Evolutionary conservation across 176 grass and related monocot species (phyloP).

Genomic region (Alloteropsis semialata): DNA sequence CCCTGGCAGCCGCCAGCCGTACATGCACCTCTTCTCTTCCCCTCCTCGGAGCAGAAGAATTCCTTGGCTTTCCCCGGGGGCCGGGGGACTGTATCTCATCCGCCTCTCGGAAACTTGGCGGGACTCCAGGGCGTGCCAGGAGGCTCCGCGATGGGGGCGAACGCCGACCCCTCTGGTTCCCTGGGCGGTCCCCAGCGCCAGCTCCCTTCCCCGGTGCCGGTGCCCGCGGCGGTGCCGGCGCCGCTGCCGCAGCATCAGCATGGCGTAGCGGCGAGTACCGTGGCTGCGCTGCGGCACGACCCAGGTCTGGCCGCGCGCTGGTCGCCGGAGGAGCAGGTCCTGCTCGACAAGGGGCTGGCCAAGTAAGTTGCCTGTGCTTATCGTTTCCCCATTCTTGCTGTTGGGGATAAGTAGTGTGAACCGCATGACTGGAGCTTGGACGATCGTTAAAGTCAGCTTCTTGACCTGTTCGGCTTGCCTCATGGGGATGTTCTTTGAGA

Average conservation of each 20-base stretch:
- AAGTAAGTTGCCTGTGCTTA: constrained; percentile 6
- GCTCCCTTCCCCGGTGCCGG: constrained; percentile 6
- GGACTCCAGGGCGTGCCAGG: neutral
- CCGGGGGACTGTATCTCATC: neutral
- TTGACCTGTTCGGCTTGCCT: neutral
- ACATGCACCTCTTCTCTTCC: neutral
- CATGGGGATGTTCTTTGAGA: neutral
- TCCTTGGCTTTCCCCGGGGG: neutral
- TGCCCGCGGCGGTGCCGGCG: neutral
- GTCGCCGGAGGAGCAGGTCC: constrained; percentile 40
- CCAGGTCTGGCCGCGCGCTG: constrained; percentile 39
- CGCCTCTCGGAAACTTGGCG: neutral
- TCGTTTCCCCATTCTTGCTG: neutral
- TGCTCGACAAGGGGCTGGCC: constrained; percentile 18
- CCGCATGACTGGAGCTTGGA: neutral
- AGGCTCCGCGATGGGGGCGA: constrained; percentile 39
- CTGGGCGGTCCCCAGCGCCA: constrained; percentile 20
- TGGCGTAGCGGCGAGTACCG: constrained; percentile 17
- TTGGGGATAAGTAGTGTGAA: neutral
- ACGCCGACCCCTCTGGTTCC: constrained; percentile 42
- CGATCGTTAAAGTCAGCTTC: neutral
- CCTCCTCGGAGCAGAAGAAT: neutral
- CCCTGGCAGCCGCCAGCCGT: neutral
- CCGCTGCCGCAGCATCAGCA: neutral
- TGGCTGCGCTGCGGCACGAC: constrained; percentile 38